Conservation (phyloP, 768 basidiomycete species). For the Rhizopogon salebrosus region DNA sequence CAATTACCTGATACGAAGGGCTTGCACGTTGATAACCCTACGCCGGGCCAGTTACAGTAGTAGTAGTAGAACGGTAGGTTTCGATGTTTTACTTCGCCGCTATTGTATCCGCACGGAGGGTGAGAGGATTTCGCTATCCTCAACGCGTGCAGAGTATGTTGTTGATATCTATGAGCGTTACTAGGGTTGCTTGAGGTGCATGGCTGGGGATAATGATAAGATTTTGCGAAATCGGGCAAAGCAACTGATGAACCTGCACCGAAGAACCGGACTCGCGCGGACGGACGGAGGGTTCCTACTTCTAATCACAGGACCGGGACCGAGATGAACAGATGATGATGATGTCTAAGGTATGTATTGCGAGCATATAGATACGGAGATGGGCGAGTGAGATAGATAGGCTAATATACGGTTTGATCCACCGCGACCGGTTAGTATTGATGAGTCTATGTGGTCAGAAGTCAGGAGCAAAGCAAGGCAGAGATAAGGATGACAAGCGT, state of each 20-base stretch:
- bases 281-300: not conserved
- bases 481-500: constrained; percentile 7
- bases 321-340: constrained; percentile 4
- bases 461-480: not conserved
- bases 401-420: constrained; percentile 10
- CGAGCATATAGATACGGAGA: constrained; percentile 9
- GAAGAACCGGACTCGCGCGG: not conserved
- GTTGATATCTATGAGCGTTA: not conserved
- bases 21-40: not conserved
- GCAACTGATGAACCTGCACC: not conserved
- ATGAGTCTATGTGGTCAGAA: not conserved
- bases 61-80: too few relatives aligned
- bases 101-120: not conserved
- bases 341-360: constrained; percentile 7
- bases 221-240: not conserved
- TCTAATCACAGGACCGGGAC: constrained; percentile 5
- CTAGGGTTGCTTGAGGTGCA: not conserved
- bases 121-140: constrained; percentile 2
- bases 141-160: not conserved
- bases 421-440: not conserved
- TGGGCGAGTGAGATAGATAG: constrained; percentile 8
- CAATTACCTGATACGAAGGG: constrained; percentile 5
- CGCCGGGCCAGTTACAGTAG: not conserved
- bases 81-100: not conserved
- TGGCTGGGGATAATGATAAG: not conserved